Evolutionary conservation across 2,329 filamentous ascomycete species (phyloP), one percentile per base, ranked within the genome.

Genomic region (Neofusicoccum sp.): DNA sequence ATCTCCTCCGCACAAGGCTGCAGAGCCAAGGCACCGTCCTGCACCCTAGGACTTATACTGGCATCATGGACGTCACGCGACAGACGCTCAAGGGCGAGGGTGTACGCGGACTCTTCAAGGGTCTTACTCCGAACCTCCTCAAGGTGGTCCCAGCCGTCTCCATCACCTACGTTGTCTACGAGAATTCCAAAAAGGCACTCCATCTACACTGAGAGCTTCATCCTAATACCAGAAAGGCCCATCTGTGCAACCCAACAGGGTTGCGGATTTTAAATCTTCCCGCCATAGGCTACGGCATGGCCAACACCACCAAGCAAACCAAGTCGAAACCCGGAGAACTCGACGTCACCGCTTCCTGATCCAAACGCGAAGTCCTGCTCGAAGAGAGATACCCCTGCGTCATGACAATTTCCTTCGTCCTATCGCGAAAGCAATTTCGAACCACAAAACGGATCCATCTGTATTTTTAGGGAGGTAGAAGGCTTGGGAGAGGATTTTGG

Each of bases 141-240:
- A 99, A 99, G 81, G 95, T 99, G 39, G 93, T 95, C 8, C 95
- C 95, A 2, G 93, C 95, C 34, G 89, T 99, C 61, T 97, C 93
- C 71, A 98, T 99, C 74, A 78, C 76, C 3, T 78, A 77, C 45
- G 76, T 78, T 31, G 76, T 78, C 2, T 78, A 78, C 67, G 76
- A 78, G 67, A 76, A 78, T 61, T 74, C 73, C 22, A 78, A 78
- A 65, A 73, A 75, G 56, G 67, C 69, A 0, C 67, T 78, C 12
- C 70, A 72, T 6, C 64, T 78, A 6, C 72, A 69, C 16, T 78
- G 70, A 63, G 75, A 45, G 31, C 16, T n/a, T 37, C 34, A 7
- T 36, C 29, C 28, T n/a, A 28, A 43, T 49, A 33, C 16, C 9
- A 22, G 11, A 39, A n/a, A 44, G 9, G 11, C 45, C n/a, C 14